These are phyloP conservation scores for Chrysanthemum lavandulifolium DNA, from an alignment of 129 eudicot species.

Conservation along the genomic window DNA sequence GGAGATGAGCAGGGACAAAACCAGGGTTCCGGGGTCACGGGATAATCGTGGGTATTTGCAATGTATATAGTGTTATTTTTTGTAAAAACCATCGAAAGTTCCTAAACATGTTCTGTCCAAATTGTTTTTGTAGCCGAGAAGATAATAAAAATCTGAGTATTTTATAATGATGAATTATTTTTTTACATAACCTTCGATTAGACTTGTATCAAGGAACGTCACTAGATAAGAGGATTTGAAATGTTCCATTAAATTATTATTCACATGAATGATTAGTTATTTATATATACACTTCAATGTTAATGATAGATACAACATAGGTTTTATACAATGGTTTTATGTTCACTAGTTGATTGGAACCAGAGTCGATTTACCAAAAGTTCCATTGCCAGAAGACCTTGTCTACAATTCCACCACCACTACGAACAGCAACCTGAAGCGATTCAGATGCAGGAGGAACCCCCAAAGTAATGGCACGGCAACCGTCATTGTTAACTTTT, in stretches of 20 bases:
- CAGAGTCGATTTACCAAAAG: slow-evolving; percentile 51
- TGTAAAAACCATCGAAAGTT: too few species aligned
- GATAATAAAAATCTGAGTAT: too few species aligned
- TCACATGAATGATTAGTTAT: slow-evolving; percentile 36
- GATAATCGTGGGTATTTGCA: too few species aligned
- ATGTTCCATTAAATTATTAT: slow-evolving; percentile 17
- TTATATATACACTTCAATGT: slow-evolving; percentile 28
- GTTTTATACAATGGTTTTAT: slow-evolving; percentile 27
- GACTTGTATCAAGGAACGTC: neutral
- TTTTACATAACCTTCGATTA: too few species aligned
- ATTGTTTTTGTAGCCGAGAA: too few species aligned
- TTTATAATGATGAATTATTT: too few species aligned
- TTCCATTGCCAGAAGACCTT: slow-evolving; percentile 98
- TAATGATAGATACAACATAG: slow-evolving; percentile 24
- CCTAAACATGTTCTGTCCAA: too few species aligned
- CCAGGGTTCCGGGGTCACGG: too few species aligned
- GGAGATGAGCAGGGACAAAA: too few species aligned
- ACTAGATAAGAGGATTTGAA: neutral
- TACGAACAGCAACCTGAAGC: slow-evolving; percentile 79
- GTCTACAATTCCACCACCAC: slow-evolving; percentile 96
- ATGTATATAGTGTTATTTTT: too few species aligned
- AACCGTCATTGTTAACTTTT: slow-evolving; percentile 86
- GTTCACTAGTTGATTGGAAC: slow-evolving; percentile 47
- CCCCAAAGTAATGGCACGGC: slow-evolving; percentile 96
- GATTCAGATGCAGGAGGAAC: slow-evolving; percentile 98